Evolutionary conservation across 352 stramenopile species (phyloP), one percentile per base, ranked within the genome.

Genomic region (Globisporangium paroecandrum): DNA sequence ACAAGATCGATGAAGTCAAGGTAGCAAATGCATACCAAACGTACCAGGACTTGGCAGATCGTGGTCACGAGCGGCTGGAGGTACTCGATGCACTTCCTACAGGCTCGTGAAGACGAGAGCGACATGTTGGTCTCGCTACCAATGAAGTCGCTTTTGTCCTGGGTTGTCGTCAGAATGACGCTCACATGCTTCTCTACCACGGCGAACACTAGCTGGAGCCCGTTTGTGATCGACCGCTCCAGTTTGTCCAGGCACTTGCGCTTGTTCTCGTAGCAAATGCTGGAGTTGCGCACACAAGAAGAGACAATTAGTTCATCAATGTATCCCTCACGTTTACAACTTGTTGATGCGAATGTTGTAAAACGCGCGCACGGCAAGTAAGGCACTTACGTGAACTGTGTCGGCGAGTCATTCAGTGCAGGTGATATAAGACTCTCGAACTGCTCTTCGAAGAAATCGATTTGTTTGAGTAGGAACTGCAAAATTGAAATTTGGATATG

Each of bases 101-200:
- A 93, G 0, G 87, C 87, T 18, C 77, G 81, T 36, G 87, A 92
- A 46, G 75, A 86, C 1, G 83, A 88, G 4, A 94, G 74, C 51
- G 81, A 92, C 76, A 90, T 84, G 71, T 87, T 91, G 12, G 77
- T 69, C 71, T 91, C 78, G 29, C 82, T 89, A 20, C 82, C 84
- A 20, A 93, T 78, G 56, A 95, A 95, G 57, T 95, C 87, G 29
- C 27, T 71, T 68, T 95, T 95, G 49, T 89, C 82, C 58, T 93
- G 87, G 32, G 79, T 78, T 7, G 74, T 69, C 22, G 72, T 66
- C 3, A 95, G 69, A 41, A 90, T 81, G 27, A 78, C 62, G 5
- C 66, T 62, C 29, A 92, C 58, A 18, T 74, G 62, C 63, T 92
- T 94, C 43, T 89, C 82, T 20, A 89, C 80, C n/a, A 91, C 85